Evolutionary conservation across 192 early-diverging fungal genomes (phyloP).

Genomic region (Backusella morwellensis): DNA sequence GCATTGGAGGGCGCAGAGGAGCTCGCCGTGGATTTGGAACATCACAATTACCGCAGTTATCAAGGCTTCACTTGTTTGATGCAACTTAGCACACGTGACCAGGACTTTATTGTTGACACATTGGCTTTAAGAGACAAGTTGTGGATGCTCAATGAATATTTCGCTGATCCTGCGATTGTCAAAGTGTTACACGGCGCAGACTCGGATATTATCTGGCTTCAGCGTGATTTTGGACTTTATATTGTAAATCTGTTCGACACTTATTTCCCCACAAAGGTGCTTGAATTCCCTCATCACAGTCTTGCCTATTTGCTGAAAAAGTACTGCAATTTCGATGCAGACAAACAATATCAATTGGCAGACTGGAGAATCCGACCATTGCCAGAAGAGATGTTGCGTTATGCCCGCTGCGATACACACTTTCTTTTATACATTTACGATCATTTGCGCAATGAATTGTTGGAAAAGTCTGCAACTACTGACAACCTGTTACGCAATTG

Average conservation of each 20-base stretch:
- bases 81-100: constrained; percentile 84
- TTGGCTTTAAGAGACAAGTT: constrained; percentile 73
- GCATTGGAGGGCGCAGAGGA: constrained; percentile 62
- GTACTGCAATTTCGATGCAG: constrained; percentile 78
- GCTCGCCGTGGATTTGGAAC: constrained; percentile 94
- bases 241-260: constrained; percentile 98
- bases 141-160: constrained; percentile 77
- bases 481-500: constrained; percentile 64
- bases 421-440: constrained; percentile 95
- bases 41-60: constrained; percentile 93
- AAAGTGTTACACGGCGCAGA: constrained; percentile 98
- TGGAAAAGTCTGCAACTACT: constrained; percentile 60
- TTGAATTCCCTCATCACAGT: constrained; percentile 80
- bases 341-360: constrained; percentile 94
- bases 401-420: constrained; percentile 95
- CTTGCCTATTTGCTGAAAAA: constrained; percentile 78
- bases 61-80: constrained; percentile 95
- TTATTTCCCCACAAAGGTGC: constrained; percentile 84
- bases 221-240: constrained; percentile 96
- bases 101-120: constrained; percentile 92
- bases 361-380: constrained; percentile 98
- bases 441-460: constrained; percentile 81
- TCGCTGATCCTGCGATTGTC: constrained; percentile 83
- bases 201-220: constrained; percentile 93
- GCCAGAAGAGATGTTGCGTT: constrained; percentile 86